Evolutionary conservation across 192 early-diverging fungal species (phyloP).

Genomic region (Coemansia sp.): DNA sequence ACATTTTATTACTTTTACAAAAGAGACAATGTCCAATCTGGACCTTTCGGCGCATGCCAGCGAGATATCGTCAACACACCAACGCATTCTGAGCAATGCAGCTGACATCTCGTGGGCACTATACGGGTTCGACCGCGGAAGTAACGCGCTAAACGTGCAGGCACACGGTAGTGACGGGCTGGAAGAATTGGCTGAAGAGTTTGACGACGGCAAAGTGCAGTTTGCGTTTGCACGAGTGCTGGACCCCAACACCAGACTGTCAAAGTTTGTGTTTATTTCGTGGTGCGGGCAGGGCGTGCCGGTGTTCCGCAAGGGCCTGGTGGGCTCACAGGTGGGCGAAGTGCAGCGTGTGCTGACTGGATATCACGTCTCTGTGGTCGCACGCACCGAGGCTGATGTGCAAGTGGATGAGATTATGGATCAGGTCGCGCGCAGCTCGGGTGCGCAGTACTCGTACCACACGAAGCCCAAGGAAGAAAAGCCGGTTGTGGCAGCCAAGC

Average conservation of each 20-base stretch:
- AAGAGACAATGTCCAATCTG: constrained; percentile 53
- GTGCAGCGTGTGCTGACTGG: constrained; percentile 57
- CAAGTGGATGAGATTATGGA: constrained; percentile 82
- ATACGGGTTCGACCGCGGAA: constrained; percentile 72
- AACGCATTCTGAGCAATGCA: constrained; percentile 59
- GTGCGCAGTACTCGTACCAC: constrained; percentile 81
- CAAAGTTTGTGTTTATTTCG: constrained; percentile 88
- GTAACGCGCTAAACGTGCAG: constrained; percentile 52
- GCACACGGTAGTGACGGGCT: constrained; percentile 69
- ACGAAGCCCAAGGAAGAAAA: constrained; percentile 24
- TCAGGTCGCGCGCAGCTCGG: constrained; percentile 76
- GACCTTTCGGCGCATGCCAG: constrained; percentile 65
- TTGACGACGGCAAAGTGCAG: constrained; percentile 84
- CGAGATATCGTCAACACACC: constrained; percentile 63
- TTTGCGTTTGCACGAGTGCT: constrained; percentile 81
- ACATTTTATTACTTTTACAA: not conserved
- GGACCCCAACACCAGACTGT: constrained; percentile 81
- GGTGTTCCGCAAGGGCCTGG: constrained; percentile 84
- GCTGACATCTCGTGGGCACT: constrained; percentile 68
- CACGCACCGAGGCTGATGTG: constrained; percentile 78
- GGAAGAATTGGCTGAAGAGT: constrained; percentile 88
- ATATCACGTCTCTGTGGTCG: constrained; percentile 85
- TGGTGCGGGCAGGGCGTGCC: constrained; percentile 97
- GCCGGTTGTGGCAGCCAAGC: constrained; percentile 33
- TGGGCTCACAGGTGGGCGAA: constrained; percentile 78